phyloP scores from a whole-genome alignment of 2,329 filamentous ascomycete genomes.

The Rhynchosporium graminicola region DNA sequence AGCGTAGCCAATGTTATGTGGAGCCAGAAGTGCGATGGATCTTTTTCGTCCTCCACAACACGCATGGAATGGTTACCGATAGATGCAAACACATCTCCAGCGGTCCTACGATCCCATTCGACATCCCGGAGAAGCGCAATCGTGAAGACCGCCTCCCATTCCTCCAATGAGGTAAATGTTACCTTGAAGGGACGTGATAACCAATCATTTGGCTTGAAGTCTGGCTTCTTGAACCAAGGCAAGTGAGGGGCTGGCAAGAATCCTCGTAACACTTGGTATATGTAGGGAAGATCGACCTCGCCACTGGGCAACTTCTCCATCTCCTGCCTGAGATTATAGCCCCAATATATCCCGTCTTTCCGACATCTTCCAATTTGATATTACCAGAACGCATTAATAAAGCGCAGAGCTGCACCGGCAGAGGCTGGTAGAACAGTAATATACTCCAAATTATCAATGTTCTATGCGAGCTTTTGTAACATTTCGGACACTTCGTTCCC shows the following conservation, averaged over 20 bases:
- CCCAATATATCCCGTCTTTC: conserved; percentile 1
- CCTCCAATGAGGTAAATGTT: not conserved
- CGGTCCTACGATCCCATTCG: not conserved
- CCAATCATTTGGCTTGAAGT: not conserved
- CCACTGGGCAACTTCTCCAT: not conserved
- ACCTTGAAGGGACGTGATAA: not conserved
- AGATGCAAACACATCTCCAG: not conserved
- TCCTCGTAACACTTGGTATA: not conserved
- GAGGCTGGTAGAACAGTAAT: not conserved
- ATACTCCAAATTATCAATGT: not conserved
- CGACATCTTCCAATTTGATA: not conserved
- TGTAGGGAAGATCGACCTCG: not conserved
- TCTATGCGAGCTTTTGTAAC: not conserved
- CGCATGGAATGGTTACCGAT: not conserved
- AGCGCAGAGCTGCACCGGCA: not conserved
- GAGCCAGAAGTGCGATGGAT: not conserved
- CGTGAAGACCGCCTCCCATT: not conserved
- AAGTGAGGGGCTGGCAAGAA: not conserved
- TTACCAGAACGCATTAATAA: not conserved
- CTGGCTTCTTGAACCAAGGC: not conserved
- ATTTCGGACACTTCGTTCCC: not conserved
- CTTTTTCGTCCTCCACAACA: not conserved
- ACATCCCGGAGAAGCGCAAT: not conserved
- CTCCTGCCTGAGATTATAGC: not conserved
- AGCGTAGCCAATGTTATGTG: not conserved